phyloP scores from a whole-genome alignment of 257 asterid genomes.

The Petunia axillaris region DNA sequence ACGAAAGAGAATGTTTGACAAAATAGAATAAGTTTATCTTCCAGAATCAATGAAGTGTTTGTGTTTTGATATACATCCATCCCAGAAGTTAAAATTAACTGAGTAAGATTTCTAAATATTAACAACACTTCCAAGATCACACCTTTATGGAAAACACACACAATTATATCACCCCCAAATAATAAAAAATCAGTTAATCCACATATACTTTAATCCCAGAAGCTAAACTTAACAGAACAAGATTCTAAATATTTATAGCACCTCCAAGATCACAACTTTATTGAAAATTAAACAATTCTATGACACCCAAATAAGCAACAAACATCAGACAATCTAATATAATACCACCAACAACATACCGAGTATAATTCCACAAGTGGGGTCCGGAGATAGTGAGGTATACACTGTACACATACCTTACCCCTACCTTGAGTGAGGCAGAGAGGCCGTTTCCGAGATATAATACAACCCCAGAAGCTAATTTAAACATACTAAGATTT shows the following conservation, averaged over 20 bases:
- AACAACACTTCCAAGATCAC: neutral
- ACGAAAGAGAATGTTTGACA: too few relatives aligned
- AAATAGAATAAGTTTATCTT: neutral
- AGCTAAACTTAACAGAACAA: too few relatives aligned
- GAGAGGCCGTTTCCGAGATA: too few relatives aligned
- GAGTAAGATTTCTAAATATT: too few relatives aligned
- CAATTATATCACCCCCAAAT: neutral
- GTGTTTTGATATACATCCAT: neutral
- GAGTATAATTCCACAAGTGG: too few relatives aligned
- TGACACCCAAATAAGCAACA: neutral
- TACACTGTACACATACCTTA: too few relatives aligned
- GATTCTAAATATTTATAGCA: too few relatives aligned
- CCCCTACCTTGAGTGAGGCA: too few relatives aligned
- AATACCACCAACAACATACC: neutral
- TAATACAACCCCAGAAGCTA: neutral
- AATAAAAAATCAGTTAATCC: neutral
- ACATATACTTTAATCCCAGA: neutral
- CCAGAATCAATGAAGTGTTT: neutral
- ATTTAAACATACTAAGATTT: neutral
- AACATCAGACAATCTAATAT: neutral
- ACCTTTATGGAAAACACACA: neutral
- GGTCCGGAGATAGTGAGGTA: too few relatives aligned
- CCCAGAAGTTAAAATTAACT: neutral
- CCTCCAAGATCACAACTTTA: slow-evolving; percentile 27
- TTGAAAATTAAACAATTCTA: neutral